Evolutionary conservation across 805 yeast genomes (phyloP).

Genomic region (Tetrapisispora phaffii): DNA sequence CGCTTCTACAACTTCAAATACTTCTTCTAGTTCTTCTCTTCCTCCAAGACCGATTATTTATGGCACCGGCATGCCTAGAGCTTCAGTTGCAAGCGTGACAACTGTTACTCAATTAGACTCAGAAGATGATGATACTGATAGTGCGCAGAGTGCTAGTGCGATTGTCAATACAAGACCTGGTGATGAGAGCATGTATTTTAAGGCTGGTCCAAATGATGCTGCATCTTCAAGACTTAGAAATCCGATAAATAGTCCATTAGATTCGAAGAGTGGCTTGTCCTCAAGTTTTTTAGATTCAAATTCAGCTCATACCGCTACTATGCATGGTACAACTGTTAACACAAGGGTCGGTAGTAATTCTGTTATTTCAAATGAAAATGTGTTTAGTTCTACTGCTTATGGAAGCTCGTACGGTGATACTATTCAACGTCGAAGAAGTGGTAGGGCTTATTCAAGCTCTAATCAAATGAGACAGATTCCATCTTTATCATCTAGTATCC

Average conservation of each 20-base stretch:
- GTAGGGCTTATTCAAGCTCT: slow-evolving; percentile 10
- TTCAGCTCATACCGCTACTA: slow-evolving; percentile 30
- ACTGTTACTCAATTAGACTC: slow-evolving; percentile 25
- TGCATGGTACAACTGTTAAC: slow-evolving; percentile 17
- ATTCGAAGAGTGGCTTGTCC: slow-evolving; percentile 10
- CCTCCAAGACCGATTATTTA: slow-evolving; percentile 8
- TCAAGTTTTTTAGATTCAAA: slow-evolving; percentile 27
- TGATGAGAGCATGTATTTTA: slow-evolving; percentile 1
- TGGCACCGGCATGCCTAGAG: not conserved
- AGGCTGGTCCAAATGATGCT: slow-evolving; percentile 1
- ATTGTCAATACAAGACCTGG: not conserved
- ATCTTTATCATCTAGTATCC: slow-evolving; percentile 52
- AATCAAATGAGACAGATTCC: slow-evolving; percentile 20
- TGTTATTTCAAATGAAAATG: slow-evolving; percentile 5
- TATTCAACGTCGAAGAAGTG: slow-evolving; percentile 7
- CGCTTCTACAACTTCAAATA: not conserved
- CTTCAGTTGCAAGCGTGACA: slow-evolving; percentile 21
- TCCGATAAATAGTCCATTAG: not conserved
- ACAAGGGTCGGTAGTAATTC: slow-evolving; percentile 18
- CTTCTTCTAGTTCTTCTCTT: not conserved
- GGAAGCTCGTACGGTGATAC: slow-evolving; percentile 3
- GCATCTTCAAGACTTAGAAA: not conserved
- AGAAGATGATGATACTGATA: slow-evolving; percentile 13
- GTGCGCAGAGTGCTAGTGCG: not conserved
- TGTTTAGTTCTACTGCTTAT: not conserved